Conservation (phyloP, 1,284 basidiomycete species). For the Boletus subluridellus region DNA sequence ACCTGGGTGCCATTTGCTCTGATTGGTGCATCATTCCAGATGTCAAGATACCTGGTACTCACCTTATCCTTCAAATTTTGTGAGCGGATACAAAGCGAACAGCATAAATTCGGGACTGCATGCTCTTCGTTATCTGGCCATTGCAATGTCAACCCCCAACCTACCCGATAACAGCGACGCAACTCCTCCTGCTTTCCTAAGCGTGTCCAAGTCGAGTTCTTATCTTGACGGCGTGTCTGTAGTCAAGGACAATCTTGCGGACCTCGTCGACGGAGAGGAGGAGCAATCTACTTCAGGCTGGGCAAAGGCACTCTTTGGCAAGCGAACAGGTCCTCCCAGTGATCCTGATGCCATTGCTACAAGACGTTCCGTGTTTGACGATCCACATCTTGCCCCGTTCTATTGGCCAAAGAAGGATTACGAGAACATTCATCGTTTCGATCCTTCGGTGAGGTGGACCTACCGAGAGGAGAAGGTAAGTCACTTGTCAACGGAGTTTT, state of each 20-base stretch:
- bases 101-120: not conserved
- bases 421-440: conserved; percentile 65
- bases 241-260: not conserved
- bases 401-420: conserved; percentile 56
- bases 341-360: conserved; percentile 13
- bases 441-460: conserved; percentile 67
- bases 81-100: not conserved
- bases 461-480: conserved; percentile 59
- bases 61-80: not conserved
- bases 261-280: conserved; percentile 13
- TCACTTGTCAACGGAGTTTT: not conserved
- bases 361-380: conserved; percentile 55
- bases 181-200: not conserved
- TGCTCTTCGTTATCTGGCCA: not conserved
- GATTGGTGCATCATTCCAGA: not conserved
- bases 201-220: not conserved
- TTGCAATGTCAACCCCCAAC: not conserved
- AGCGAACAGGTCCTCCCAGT: not conserved
- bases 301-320: conserved; percentile 1
- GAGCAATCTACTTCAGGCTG: not conserved
- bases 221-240: not conserved
- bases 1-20: not conserved
- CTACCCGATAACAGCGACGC: not conserved
- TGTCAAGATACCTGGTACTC: not conserved
- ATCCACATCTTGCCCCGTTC: conserved; percentile 46